phyloP scores from a whole-genome alignment of 345 rosid genomes.

The Zanthoxylum bungeanum region DNA sequence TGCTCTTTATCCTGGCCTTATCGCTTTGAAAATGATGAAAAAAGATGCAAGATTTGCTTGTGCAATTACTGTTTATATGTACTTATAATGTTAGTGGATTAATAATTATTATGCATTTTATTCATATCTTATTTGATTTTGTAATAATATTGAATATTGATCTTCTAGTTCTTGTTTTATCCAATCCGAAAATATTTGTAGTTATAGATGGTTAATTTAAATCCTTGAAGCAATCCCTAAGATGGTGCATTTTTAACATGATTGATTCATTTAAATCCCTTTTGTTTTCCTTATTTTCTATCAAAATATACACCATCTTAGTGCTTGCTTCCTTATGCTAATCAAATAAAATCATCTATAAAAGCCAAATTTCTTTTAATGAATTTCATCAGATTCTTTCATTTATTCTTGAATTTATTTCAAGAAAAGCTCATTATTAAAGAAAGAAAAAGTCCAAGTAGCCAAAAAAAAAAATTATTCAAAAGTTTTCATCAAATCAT shows the following conservation, averaged over 20 bases:
- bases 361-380: background rate
- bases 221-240: no score
- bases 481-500: background rate
- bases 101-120: no score
- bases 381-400: background rate
- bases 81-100: no score
- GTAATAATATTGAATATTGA: background rate
- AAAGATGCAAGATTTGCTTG: no score
- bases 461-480: background rate
- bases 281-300: background rate
- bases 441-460: background rate
- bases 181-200: background rate
- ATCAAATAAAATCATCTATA: no score
- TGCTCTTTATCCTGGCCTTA: slow-evolving; percentile 27
- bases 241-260: background rate
- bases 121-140: no score
- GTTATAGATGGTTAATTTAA: no score
- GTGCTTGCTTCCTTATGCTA: background rate
- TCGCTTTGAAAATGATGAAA: slow-evolving; percentile 9
- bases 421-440: background rate
- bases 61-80: no score
- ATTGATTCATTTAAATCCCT: background rate
- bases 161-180: background rate
- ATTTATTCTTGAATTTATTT: background rate
- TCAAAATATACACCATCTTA: background rate